Conservation (phyloP, 441 rosid species). For the Viola pubescens region DNA sequence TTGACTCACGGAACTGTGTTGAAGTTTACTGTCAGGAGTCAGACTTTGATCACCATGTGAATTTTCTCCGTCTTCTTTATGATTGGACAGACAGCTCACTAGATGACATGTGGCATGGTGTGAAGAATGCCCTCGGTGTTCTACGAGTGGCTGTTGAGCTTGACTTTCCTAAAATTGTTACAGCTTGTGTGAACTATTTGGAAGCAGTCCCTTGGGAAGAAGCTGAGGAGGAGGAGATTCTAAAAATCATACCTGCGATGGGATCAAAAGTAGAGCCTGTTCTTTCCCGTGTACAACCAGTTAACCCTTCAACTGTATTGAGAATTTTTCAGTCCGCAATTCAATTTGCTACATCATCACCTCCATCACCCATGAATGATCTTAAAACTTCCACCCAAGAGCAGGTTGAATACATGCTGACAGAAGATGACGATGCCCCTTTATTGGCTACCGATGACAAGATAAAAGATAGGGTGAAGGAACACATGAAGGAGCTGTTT, state of each 20-base stretch:
- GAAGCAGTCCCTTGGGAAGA: slow-evolving; percentile 99
- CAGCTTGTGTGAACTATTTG: slow-evolving; percentile 70
- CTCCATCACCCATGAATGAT: slow-evolving; percentile 37
- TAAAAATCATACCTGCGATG: slow-evolving; percentile 52
- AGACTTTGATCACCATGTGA: slow-evolving; percentile 68
- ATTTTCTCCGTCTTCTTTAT: slow-evolving; percentile 67
- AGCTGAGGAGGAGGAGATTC: slow-evolving; percentile 83
- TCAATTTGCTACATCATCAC: slow-evolving; percentile 69
- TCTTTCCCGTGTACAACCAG: slow-evolving; percentile 84
- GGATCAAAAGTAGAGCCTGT: slow-evolving; percentile 60
- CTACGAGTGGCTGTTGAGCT: slow-evolving; percentile 68
- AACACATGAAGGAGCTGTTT: slow-evolving; percentile 45
- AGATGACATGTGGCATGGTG: slow-evolving; percentile 62
- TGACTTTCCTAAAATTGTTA: slow-evolving; percentile 46
- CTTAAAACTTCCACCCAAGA: slow-evolving; percentile 74
- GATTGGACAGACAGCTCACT: slow-evolving; percentile 34
- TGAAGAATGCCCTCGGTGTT: slow-evolving; percentile 71
- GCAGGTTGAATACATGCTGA: slow-evolving; percentile 87
- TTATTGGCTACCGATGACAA: slow-evolving; percentile 48
- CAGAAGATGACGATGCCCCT: slow-evolving; percentile 87
- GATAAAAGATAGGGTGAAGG: slow-evolving; percentile 56
- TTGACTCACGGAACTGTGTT: slow-evolving; percentile 81
- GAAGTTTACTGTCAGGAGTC: slow-evolving; percentile 77
- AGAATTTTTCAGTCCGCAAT: slow-evolving; percentile 57
- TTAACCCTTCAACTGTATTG: slow-evolving; percentile 41